phyloP scores from a whole-genome alignment of 2,329 filamentous ascomycete genomes.

The Pseudogymnoascus sp. region DNA sequence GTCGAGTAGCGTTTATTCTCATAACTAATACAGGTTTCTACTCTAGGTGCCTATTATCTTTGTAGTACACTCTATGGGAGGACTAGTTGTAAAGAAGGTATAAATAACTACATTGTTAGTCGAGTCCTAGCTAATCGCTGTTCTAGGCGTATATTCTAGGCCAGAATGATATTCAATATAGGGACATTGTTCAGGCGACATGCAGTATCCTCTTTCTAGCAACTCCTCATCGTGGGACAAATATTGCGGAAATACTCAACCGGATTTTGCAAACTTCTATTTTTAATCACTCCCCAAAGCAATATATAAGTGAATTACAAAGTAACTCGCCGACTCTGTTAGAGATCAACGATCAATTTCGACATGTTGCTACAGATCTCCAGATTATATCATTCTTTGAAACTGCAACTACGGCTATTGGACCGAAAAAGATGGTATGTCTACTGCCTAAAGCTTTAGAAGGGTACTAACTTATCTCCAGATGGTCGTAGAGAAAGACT shows the following conservation, averaged over 20 bases:
- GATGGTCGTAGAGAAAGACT: slow-evolving; percentile 25
- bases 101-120: no score
- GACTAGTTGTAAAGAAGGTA: slow-evolving; percentile 29
- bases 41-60: no score
- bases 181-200: slow-evolving; percentile 25
- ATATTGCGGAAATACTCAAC: slow-evolving; percentile 32
- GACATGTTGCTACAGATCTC: background rate
- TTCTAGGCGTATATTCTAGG: slow-evolving; percentile 15
- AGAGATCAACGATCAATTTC: slow-evolving; percentile 39
- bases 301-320: no score
- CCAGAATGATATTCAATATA: slow-evolving; percentile 24
- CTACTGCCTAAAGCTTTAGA: background rate
- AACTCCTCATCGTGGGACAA: slow-evolving; percentile 36
- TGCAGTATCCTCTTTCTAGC: slow-evolving; percentile 35
- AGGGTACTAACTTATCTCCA: background rate
- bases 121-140: no score
- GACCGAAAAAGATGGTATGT: background rate
- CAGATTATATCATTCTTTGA: background rate
- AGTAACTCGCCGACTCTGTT: slow-evolving; percentile 31
- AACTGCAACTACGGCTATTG: background rate
- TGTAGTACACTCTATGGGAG: slow-evolving; percentile 41
- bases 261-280: slow-evolving; percentile 29
- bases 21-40: no score
- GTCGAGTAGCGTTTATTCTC: no score
- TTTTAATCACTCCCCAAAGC: slow-evolving; percentile 26